Evolutionary conservation across 768 basidiomycete species (phyloP).

Genomic region (Lactarius pseudohatsudake): DNA sequence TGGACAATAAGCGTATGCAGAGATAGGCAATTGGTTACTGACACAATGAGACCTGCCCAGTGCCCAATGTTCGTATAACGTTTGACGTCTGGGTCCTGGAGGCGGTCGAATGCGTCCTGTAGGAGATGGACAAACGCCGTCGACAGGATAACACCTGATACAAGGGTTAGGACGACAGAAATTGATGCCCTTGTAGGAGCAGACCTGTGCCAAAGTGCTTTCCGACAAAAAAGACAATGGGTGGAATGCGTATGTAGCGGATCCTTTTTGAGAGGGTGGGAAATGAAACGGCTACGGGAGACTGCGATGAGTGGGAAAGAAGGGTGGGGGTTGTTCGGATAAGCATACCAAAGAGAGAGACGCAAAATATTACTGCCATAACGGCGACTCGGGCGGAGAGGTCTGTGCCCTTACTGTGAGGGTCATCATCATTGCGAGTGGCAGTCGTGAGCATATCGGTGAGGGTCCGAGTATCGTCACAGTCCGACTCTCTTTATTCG

Average conservation of each 20-base stretch:
- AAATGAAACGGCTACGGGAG: conserved; percentile 61
- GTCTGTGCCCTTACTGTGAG: background rate
- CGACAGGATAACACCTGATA: conserved; percentile 69
- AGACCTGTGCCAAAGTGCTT: conserved; percentile 76
- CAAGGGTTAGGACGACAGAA: background rate
- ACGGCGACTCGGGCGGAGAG: conserved; percentile 29
- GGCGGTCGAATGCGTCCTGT: conserved; percentile 68
- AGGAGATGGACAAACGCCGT: conserved; percentile 83
- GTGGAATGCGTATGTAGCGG: conserved; percentile 58
- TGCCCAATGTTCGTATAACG: conserved; percentile 45
- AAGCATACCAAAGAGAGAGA: conserved; percentile 63
- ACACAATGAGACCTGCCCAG: conserved; percentile 76
- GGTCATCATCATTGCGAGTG: background rate
- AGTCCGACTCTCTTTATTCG: background rate
- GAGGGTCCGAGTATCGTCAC: background rate
- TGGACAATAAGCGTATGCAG: conserved; percentile 1
- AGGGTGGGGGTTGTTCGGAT: background rate
- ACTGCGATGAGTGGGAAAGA: background rate
- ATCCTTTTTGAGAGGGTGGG: conserved; percentile 61
- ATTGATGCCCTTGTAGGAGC: background rate
- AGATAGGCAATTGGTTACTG: conserved; percentile 34
- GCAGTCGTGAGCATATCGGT: background rate
- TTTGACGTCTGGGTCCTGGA: conserved; percentile 49
- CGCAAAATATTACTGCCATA: conserved; percentile 53
- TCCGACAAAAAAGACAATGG: conserved; percentile 75